Percentiles rank a stretch among this genome's conserved stretches.
Conservation (phyloP, 2,329 filamentous ascomycete species). For the Talaromyces islandicus region DNA sequence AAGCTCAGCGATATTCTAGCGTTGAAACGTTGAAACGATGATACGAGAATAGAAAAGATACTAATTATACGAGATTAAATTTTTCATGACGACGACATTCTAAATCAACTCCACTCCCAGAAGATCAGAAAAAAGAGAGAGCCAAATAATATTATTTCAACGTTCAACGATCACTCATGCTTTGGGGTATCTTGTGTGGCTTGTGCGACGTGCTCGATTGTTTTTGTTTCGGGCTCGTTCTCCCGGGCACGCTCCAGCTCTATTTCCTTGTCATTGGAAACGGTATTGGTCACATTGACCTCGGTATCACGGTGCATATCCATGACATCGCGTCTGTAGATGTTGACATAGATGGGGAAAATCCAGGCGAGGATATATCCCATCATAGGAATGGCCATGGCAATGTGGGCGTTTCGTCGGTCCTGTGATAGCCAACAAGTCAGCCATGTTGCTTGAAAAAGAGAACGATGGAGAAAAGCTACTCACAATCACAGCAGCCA, state of each 20-base stretch:
- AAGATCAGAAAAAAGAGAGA: not conserved
- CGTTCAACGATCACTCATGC: not conserved
- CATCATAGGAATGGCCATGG: constrained; percentile 21
- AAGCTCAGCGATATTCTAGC: constrained; percentile 59
- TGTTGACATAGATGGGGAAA: constrained; percentile 23
- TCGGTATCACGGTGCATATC: constrained; percentile 19
- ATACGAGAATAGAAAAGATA: not conserved
- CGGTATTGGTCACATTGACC: constrained; percentile 12
- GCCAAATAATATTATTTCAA: not conserved
- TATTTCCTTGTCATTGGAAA: constrained; percentile 12
- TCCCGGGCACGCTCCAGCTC: constrained; percentile 12
- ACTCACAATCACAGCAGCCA: constrained; percentile 54
- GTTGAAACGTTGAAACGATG: constrained; percentile 15
- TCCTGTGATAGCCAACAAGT: constrained; percentile 6
- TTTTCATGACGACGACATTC: not conserved
- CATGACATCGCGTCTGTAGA: constrained; percentile 19
- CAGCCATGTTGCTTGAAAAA: not conserved
- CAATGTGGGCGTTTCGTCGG: constrained; percentile 17
- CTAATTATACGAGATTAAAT: not conserved
- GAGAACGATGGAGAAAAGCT: not conserved
- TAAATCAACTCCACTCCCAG: not conserved
- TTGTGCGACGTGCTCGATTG: constrained; percentile 8
- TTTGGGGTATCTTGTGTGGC: not conserved
- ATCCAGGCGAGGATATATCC: constrained; percentile 19
- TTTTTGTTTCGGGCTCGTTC: constrained; percentile 7